phyloP scores from a whole-genome alignment of 495 filamentous ascomycete species.

The Penicillium subrubescens region DNA sequence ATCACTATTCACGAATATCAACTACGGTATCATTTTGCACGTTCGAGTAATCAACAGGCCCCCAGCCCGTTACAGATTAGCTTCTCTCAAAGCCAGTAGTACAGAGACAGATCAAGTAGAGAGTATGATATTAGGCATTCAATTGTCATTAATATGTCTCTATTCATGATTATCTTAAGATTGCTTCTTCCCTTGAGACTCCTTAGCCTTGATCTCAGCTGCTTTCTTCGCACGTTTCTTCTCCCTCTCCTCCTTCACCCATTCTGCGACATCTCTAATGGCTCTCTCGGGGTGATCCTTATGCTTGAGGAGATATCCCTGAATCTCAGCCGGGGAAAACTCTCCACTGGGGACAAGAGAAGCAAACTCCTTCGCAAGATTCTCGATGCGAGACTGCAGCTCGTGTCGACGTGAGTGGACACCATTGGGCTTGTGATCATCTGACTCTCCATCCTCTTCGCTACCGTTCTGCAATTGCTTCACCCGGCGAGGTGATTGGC shows the following conservation, averaged over 20 bases:
- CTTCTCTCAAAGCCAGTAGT: background rate
- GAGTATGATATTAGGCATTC: background rate
- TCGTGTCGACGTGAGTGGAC: slow-evolving; percentile 4
- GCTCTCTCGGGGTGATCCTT: slow-evolving; percentile 64
- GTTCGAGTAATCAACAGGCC: background rate
- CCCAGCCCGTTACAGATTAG: background rate
- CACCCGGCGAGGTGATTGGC: background rate
- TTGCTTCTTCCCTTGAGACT: background rate
- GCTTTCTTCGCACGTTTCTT: slow-evolving; percentile 41
- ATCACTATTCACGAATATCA: too few species aligned
- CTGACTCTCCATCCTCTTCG: background rate
- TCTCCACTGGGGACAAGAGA: slow-evolving; percentile 59
- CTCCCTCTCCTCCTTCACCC: slow-evolving; percentile 58
- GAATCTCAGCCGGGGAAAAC: slow-evolving; percentile 77
- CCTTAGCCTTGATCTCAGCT: slow-evolving; percentile 8
- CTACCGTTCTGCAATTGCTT: background rate
- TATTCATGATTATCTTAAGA: background rate
- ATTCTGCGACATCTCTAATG: slow-evolving; percentile 56
- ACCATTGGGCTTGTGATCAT: slow-evolving; percentile 4
- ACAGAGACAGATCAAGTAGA: background rate
- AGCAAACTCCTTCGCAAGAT: slow-evolving; percentile 60
- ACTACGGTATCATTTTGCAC: too few species aligned
- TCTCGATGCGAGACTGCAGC: slow-evolving; percentile 33
- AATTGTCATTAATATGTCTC: background rate
- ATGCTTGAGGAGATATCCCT: slow-evolving; percentile 72